These are phyloP conservation scores for Babesia ovata DNA, from an alignment of 169 alveolate species.

Conservation along the genomic window DNA sequence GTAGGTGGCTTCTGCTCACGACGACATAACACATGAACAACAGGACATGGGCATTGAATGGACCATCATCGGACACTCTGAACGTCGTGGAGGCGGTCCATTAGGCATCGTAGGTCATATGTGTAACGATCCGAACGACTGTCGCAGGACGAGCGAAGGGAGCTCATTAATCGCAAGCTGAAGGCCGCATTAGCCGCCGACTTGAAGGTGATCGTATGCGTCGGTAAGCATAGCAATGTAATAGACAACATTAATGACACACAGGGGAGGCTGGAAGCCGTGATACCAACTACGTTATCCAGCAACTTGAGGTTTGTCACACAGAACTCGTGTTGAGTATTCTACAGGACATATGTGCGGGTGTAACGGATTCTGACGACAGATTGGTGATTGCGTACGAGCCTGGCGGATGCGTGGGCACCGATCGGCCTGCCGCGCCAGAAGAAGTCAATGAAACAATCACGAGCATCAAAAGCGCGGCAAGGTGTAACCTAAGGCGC, in stretches of 20 bases:
- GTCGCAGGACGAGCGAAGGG: conserved; percentile 27
- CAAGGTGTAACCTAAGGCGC: neutral
- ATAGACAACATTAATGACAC: neutral
- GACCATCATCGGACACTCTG: conserved; percentile 61
- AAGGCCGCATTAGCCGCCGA: conserved; percentile 24
- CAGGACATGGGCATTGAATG: conserved; percentile 61
- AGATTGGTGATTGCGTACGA: conserved; percentile 59
- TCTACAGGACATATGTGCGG: conserved; percentile 21
- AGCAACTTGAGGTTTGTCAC: conserved; percentile 33
- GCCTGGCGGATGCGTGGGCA: conserved; percentile 50
- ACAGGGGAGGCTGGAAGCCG: conserved; percentile 40
- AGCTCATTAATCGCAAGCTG: conserved; percentile 45
- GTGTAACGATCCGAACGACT: neutral
- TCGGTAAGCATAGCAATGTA: conserved; percentile 24
- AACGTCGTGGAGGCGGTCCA: conserved; percentile 35
- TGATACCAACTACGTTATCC: conserved; percentile 8
- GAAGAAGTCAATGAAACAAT: conserved; percentile 34
- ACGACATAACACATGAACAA: neutral
- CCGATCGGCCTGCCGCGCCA: conserved; percentile 46
- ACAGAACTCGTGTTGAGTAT: neutral
- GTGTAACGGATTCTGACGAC: conserved; percentile 14
- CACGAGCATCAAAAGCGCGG: conserved; percentile 2
- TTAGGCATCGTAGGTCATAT: conserved; percentile 17
- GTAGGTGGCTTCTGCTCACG: conserved; percentile 6
- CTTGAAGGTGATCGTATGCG: conserved; percentile 46